These are phyloP conservation scores for Psilocybe cyanescens DNA, from an alignment of 768 basidiomycete genomes.

Conservation along the genomic window DNA sequence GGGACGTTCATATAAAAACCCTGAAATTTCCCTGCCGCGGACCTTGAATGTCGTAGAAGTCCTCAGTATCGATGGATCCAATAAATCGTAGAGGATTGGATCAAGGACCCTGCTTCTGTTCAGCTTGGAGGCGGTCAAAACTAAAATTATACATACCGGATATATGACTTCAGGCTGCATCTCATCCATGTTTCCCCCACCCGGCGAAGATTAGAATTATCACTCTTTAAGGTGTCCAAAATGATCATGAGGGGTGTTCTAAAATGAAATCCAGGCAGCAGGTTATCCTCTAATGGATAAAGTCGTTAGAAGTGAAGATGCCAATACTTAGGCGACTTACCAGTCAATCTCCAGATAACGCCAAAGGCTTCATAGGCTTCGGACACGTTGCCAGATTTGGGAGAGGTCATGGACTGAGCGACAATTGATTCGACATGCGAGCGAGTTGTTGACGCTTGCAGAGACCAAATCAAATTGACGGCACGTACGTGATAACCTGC, in stretches of 20 bases:
- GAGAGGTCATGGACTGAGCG: conserved; percentile 68
- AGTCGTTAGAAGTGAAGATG: conserved; percentile 2
- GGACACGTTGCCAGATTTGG: conserved; percentile 47
- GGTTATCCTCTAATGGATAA: conserved; percentile 66
- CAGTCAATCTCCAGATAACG: conserved; percentile 87
- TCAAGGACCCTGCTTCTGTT: conserved; percentile 90
- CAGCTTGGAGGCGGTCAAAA: conserved; percentile 1
- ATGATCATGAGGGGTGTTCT: conserved; percentile 88
- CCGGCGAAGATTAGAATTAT: conserved; percentile 74
- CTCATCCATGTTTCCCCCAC: conserved; percentile 98
- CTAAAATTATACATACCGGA: conserved; percentile 57
- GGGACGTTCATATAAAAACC: conserved; percentile 69
- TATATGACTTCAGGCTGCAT: conserved; percentile 88
- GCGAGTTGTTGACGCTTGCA: conserved; percentile 59
- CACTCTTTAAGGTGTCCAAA: conserved; percentile 78
- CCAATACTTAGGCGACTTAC: conserved; percentile 41
- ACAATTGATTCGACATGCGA: conserved; percentile 81
- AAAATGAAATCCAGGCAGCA: conserved; percentile 81
- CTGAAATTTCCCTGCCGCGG: conserved; percentile 67
- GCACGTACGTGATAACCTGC: conserved; percentile 81
- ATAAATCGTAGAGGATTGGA: conserved; percentile 77
- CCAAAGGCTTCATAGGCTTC: conserved; percentile 89
- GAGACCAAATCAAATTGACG: conserved; percentile 80
- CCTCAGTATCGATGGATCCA: conserved; percentile 70
- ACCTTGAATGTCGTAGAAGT: conserved; percentile 52